These are phyloP conservation scores for Mucor racemosus DNA, from an alignment of 371 early-diverging fungal species.

Conservation along the genomic window DNA sequence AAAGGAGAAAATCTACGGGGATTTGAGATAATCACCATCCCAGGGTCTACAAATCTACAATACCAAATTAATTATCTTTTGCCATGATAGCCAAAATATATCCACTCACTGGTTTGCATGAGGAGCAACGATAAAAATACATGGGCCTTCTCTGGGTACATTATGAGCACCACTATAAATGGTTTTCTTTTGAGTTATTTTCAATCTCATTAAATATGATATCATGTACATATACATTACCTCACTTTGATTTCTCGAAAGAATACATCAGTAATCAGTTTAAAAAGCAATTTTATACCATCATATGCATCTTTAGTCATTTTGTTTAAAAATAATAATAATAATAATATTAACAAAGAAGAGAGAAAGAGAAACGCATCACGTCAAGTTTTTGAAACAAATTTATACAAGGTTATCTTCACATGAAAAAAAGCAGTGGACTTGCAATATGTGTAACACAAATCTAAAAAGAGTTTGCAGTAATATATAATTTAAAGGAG, in stretches of 20 bases:
- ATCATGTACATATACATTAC: conserved; percentile 9
- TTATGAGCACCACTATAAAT: conserved; percentile 68
- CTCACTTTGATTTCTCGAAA: conserved; percentile 75
- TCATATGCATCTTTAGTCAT: conserved; percentile 29
- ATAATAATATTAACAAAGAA: background rate
- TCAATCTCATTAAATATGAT: background rate
- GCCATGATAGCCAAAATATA: background rate
- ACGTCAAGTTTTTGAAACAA: conserved; percentile 7
- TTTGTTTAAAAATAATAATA: background rate
- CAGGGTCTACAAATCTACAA: conserved; percentile 72
- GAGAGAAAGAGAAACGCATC: background rate
- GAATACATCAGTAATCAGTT: conserved; percentile 59
- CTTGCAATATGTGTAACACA: too few relatives aligned
- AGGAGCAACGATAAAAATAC: conserved; percentile 86
- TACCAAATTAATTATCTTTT: background rate
- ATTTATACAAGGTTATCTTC: conserved; percentile 1
- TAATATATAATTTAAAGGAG: too few relatives aligned
- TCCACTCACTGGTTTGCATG: conserved; percentile 80
- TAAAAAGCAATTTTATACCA: conserved; percentile 31
- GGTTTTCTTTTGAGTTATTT: background rate
- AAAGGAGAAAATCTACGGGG: conserved; percentile 74
- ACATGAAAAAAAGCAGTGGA: conserved; percentile 1
- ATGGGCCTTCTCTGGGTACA: conserved; percentile 76
- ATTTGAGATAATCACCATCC: conserved; percentile 74
- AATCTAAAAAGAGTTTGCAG: too few relatives aligned